Conservation (phyloP, 1,139 yeast species). For the Taiozyma sp. region DNA sequence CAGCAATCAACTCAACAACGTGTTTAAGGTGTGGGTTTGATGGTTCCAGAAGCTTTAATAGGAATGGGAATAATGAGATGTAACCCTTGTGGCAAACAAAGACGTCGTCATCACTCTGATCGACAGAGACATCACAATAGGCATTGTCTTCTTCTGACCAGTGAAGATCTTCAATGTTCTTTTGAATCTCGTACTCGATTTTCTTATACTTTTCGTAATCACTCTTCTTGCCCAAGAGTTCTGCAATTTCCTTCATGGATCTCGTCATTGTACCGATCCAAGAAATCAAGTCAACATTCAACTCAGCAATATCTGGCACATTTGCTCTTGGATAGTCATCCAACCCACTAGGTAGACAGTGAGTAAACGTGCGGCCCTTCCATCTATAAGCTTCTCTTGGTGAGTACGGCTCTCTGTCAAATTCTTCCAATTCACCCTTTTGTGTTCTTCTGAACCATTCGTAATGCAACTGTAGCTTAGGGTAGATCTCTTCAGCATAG, state of each 20-base stretch:
- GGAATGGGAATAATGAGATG: constrained; percentile 79
- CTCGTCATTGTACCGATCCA: constrained; percentile 95
- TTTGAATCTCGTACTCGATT: constrained; percentile 52
- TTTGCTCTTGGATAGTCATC: constrained; percentile 93
- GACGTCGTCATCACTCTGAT: constrained; percentile 49
- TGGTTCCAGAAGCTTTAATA: constrained; percentile 61
- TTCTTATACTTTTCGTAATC: constrained; percentile 50
- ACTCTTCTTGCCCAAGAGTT: constrained; percentile 49
- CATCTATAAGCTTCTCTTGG: constrained; percentile 76
- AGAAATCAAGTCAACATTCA: constrained; percentile 82
- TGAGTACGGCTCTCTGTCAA: constrained; percentile 53
- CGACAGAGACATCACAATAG: constrained; percentile 84
- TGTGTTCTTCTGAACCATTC: constrained; percentile 87
- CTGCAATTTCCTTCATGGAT: constrained; percentile 74
- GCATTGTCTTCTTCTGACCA: constrained; percentile 67
- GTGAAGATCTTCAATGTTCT: constrained; percentile 67
- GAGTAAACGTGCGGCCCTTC: constrained; percentile 86
- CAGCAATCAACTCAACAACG: constrained; percentile 53
- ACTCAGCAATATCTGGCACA: constrained; percentile 81
- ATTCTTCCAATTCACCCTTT: constrained; percentile 67
- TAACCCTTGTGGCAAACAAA: constrained; percentile 89
- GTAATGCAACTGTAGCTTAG: constrained; percentile 71
- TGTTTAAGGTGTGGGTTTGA: constrained; percentile 35
- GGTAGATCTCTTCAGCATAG: constrained; percentile 68
- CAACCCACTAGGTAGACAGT: constrained; percentile 88